Evolutionary conservation across 768 basidiomycete genomes (phyloP).

Genomic region (Boletus sensibilis): DNA sequence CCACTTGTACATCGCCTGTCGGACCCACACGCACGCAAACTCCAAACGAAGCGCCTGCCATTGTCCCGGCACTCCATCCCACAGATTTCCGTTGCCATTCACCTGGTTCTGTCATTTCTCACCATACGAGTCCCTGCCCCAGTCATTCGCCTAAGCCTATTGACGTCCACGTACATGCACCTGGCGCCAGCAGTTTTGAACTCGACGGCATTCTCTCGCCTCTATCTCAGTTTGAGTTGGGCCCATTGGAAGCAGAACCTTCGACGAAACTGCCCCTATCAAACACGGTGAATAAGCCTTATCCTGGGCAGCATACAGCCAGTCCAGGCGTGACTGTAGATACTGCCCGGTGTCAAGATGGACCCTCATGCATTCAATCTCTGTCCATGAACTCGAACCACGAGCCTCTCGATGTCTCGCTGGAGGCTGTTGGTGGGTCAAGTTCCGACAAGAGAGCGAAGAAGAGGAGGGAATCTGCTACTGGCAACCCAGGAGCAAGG

Average conservation of each 20-base stretch:
- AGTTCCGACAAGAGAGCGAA: slow-evolving; percentile 4
- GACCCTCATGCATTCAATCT: background rate
- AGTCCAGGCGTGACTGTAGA: background rate
- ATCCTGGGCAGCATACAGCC: slow-evolving; percentile 5
- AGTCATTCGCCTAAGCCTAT: background rate
- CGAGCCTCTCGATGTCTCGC: background rate
- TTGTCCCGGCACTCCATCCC: background rate
- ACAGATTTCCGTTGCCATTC: background rate
- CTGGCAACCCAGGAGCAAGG: background rate
- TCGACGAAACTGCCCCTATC: slow-evolving; percentile 21
- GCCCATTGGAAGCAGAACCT: slow-evolving; percentile 20
- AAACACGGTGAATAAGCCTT: slow-evolving; percentile 21
- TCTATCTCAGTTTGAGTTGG: slow-evolving; percentile 27
- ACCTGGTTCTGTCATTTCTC: background rate
- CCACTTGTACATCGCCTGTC: slow-evolving; percentile 8
- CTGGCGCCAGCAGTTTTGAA: background rate
- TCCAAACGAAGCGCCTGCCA: background rate
- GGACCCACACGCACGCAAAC: slow-evolving; percentile 3
- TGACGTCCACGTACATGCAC: background rate
- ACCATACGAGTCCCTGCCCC: background rate
- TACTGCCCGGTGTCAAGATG: background rate
- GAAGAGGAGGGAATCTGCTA: slow-evolving; percentile 2
- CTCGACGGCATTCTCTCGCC: slow-evolving; percentile 14
- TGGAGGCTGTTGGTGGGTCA: background rate
- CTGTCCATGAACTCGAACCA: background rate